These are phyloP conservation scores for Xerocomellus amylosporus DNA, from an alignment of 768 basidiomycete species.

Conservation along the genomic window DNA sequence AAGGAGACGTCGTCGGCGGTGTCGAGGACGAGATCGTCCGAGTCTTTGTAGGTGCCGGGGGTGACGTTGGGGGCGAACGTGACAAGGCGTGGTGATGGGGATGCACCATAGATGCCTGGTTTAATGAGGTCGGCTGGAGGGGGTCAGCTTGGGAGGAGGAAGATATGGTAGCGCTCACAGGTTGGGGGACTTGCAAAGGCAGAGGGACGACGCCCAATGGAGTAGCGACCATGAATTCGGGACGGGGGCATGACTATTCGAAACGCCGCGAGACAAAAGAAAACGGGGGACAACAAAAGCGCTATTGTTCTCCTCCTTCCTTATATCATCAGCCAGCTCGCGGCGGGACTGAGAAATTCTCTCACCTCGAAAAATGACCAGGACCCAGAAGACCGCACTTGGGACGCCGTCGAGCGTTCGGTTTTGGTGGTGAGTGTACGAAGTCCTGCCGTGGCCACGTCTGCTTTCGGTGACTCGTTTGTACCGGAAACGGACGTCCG, in stretches of 20 bases:
- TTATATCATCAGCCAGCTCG: slow-evolving; percentile 18
- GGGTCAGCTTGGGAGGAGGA: not conserved
- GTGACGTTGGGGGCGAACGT: slow-evolving; percentile 66
- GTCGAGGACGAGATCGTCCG: slow-evolving; percentile 28
- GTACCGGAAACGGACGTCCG: slow-evolving; percentile 6
- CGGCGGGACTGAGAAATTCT: not conserved
- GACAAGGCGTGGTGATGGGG: slow-evolving; percentile 46
- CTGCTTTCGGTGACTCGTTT: slow-evolving; percentile 17
- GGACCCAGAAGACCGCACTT: slow-evolving; percentile 12
- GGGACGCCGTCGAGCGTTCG: not conserved
- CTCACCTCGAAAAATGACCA: not conserved
- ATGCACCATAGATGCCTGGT: slow-evolving; percentile 50
- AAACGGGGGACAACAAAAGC: slow-evolving; percentile 11
- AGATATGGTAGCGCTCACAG: not conserved
- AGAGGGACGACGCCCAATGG: slow-evolving; percentile 42
- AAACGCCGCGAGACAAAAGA: slow-evolving; percentile 18
- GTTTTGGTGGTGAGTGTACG: slow-evolving; percentile 4
- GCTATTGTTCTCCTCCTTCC: slow-evolving; percentile 27
- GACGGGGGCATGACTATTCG: slow-evolving; percentile 17
- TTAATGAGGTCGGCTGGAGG: slow-evolving; percentile 41
- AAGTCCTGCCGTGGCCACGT: slow-evolving; percentile 8
- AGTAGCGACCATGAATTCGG: slow-evolving; percentile 24
- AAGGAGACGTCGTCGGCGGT: slow-evolving; percentile 27
- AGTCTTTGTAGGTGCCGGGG: slow-evolving; percentile 46
- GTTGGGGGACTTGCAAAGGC: slow-evolving; percentile 31